These are phyloP conservation scores for Erodium chrysanthum DNA, from an alignment of 441 rosid species.

Conservation along the genomic window DNA sequence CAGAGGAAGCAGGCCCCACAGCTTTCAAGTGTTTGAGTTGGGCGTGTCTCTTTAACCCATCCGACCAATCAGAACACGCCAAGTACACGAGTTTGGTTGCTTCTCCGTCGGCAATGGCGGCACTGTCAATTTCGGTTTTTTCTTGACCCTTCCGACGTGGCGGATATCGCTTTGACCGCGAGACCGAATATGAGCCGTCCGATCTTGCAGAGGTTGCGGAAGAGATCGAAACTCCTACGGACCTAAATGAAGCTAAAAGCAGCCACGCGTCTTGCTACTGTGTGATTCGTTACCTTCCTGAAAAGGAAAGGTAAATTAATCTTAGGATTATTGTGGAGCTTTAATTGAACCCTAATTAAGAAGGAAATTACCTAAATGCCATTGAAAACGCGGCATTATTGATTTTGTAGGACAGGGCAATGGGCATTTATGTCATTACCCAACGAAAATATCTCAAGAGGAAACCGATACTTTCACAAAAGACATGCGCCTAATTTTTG, in stretches of 20 bases:
- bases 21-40: background rate
- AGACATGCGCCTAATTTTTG: no score
- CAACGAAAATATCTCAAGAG: no score
- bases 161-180: background rate
- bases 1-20: constrained; percentile 6
- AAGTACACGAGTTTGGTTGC: background rate
- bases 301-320: background rate
- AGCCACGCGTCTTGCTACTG: background rate
- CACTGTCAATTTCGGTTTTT: background rate
- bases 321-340: no score
- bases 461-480: no score
- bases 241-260: background rate
- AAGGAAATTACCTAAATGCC: background rate
- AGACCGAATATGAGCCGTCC: background rate
- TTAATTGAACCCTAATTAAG: no score
- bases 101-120: background rate
- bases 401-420: background rate
- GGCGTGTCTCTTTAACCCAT: background rate
- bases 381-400: background rate
- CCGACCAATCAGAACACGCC: background rate
- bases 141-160: background rate
- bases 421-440: background rate
- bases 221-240: background rate
- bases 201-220: background rate
- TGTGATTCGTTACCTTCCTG: background rate